Evolutionary conservation across 2,329 filamentous ascomycete species (phyloP).

Genomic region (Diaporthe sp.): DNA sequence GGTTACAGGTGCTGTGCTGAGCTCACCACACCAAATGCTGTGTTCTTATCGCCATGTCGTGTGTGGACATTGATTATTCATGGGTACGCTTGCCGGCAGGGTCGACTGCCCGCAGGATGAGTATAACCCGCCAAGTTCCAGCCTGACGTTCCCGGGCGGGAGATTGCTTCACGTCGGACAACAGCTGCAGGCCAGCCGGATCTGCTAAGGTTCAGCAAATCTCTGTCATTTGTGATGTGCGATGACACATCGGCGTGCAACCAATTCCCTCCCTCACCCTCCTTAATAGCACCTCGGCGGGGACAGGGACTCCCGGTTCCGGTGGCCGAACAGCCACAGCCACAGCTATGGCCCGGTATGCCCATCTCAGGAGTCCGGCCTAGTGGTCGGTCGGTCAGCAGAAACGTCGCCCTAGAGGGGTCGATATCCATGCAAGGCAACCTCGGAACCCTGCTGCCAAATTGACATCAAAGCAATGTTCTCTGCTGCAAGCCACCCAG

Average conservation of each 20-base stretch:
- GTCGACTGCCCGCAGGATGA: not conserved
- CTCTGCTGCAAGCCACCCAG: not conserved
- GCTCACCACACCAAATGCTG: not conserved
- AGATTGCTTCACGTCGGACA: conserved; percentile 25
- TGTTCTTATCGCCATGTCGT: not conserved
- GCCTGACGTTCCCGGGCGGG: conserved; percentile 17
- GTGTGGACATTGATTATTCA: not conserved
- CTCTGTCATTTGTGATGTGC: conserved; percentile 40
- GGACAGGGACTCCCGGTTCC: not conserved
- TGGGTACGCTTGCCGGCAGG: conserved; percentile 17
- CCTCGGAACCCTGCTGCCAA: conserved; percentile 17
- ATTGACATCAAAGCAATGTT: not conserved
- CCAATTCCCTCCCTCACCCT: conserved; percentile 35
- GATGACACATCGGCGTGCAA: conserved; percentile 39
- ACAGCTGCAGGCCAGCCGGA: conserved; percentile 35
- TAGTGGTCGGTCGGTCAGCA: not conserved
- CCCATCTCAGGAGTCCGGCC: conserved; percentile 6
- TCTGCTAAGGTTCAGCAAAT: conserved; percentile 42
- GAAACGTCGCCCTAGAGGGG: not conserved
- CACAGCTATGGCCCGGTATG: conserved; percentile 20
- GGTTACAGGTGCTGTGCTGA: not conserved
- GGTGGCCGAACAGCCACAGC: not conserved
- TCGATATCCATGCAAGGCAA: conserved; percentile 10
- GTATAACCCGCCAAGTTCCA: not conserved
- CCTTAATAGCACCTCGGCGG: conserved; percentile 10